Evolutionary conservation across 2,329 filamentous ascomycete genomes (phyloP), one percentile per base, ranked within the genome.

Genomic region (Teratosphaeria destructans): DNA sequence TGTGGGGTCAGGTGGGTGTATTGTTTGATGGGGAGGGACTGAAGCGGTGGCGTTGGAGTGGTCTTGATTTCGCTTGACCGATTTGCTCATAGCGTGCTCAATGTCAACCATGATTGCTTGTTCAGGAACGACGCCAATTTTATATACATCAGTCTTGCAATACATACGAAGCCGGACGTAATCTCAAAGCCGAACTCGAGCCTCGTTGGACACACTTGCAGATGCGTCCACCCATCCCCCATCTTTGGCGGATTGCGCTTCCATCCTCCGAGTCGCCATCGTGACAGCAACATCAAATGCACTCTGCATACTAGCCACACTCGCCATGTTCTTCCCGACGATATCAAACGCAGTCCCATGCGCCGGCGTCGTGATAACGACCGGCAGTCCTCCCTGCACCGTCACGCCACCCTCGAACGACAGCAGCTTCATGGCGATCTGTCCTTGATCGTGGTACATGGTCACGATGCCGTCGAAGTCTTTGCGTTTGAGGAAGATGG

Each of bases 361-460:
- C 39, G 61, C 61, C 5, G 61, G 61, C 3, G 61, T 63, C 8
- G 61, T 59, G 32, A 63, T 59, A 2, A 57, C 52, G 43, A 63
- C 55, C 8, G 61, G 61, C 11, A 63, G 23, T 8, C 61, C 61
- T 11, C 61, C 61, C 53, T 63, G 61, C 8, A 63, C 61, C 3
- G 61, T 63, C 11, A 63, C 59, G 37, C 61, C 61, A 11, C 57
- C 61, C 12, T 63, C 61, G 23, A 63, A 63, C 3, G 59, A 61
- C 2, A 63, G 32, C 2, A 63, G 29, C 53, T 63, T 63, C 55
- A 63, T 54, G 1, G 61, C 61, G 16, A 63, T 63, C 55, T 61
- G 61, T 5, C 61, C 61, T 54, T 63, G 61, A 34, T 63, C 59
- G n/a, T 63, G 61, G 34, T 61, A 61, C 59, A 63, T 63, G 1